Evolutionary conservation across 768 basidiomycete species (phyloP).

Genomic region (Lentinula sp.): DNA sequence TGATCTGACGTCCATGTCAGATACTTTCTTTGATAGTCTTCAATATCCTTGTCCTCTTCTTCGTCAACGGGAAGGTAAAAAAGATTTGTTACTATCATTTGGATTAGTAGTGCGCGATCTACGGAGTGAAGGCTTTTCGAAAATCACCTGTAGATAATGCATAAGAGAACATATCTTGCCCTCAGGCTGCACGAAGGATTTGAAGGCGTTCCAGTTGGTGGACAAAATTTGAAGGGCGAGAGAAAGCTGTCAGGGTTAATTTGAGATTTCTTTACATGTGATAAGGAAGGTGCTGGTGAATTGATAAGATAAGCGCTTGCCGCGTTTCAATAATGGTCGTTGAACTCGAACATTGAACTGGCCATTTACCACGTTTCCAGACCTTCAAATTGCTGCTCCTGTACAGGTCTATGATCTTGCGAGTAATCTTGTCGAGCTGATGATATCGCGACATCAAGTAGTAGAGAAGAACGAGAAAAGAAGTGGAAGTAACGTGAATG

Average conservation of each 20-base stretch:
- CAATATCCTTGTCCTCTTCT: constrained; percentile 41
- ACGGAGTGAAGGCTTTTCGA: not conserved
- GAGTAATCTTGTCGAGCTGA: too few relatives aligned
- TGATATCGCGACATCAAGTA: too few relatives aligned
- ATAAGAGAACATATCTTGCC: constrained; percentile 23
- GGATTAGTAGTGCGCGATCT: constrained; percentile 3
- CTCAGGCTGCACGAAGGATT: constrained; percentile 5
- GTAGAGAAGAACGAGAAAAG: too few relatives aligned
- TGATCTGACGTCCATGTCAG: constrained; percentile 42
- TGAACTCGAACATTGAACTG: too few relatives aligned
- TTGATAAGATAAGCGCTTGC: not conserved
- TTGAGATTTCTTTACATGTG: constrained; percentile 4
- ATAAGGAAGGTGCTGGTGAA: constrained; percentile 6
- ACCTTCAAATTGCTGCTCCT: too few relatives aligned
- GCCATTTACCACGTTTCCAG: too few relatives aligned
- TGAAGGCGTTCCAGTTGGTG: not conserved
- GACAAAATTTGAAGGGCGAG: not conserved
- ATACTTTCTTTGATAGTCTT: constrained; percentile 38
- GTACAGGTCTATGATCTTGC: too few relatives aligned
- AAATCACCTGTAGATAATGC: constrained; percentile 21
- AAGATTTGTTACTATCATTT: constrained; percentile 47
- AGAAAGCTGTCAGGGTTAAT: not conserved
- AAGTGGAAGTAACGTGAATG: too few relatives aligned
- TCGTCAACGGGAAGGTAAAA: constrained; percentile 62
- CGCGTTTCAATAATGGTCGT: too few relatives aligned